A percentile compares a stretch with the other conserved stretches of the same genome.
These are phyloP conservation scores for Acidomyces sp. DNA, from an alignment of 495 filamentous ascomycete species.

Conservation along the genomic window DNA sequence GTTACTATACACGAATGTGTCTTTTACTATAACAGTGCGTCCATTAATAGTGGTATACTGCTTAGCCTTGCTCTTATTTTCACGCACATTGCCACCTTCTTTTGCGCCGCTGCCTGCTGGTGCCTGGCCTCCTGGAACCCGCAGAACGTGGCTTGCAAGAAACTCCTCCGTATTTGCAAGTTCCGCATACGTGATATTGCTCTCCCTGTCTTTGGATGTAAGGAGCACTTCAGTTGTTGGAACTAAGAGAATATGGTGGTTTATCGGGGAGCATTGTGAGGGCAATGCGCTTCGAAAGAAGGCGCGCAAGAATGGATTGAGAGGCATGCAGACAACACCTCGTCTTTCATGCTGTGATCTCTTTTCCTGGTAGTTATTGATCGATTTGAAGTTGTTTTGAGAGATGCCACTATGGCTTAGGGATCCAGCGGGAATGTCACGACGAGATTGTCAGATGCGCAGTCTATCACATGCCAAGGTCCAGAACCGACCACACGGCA, in stretches of 20 bases:
- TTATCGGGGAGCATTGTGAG: conserved; percentile 80
- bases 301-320: conserved; percentile 96
- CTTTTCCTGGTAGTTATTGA: too few relatives aligned
- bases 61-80: conserved; percentile 84
- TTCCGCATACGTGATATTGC: conserved; percentile 61
- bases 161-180: conserved; percentile 85
- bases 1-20: conserved; percentile 85
- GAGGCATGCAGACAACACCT: too few relatives aligned
- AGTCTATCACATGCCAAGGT: too few relatives aligned
- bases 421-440: too few relatives aligned
- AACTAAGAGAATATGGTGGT: conserved; percentile 88
- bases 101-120: conserved; percentile 38
- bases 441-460: too few relatives aligned
- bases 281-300: conserved; percentile 95
- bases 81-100: conserved; percentile 64
- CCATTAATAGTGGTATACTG: conserved; percentile 88
- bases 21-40: conserved; percentile 86
- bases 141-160: conserved; percentile 88
- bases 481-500: too few relatives aligned
- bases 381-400: too few relatives aligned
- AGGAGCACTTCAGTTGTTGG: conserved; percentile 84
- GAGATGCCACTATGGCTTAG: too few relatives aligned
- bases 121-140: conserved; percentile 50
- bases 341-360: too few relatives aligned
- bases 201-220: conserved; percentile 79